Evolutionary conservation across 257 asterid species (phyloP).

Genomic region (Mentha longifolia): DNA sequence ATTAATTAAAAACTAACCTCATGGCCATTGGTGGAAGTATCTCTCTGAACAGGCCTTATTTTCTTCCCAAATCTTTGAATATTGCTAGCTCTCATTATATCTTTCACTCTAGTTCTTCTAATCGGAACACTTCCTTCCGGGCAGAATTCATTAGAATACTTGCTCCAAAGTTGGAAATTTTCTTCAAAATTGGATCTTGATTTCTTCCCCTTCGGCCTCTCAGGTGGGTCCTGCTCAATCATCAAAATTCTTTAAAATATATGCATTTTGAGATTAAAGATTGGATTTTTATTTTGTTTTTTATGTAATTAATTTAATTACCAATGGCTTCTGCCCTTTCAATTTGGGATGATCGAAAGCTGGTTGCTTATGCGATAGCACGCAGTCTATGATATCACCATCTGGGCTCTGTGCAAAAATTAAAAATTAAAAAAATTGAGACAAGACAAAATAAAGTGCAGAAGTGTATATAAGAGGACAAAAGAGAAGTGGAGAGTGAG

Average conservation of each 20-base stretch:
- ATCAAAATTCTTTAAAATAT: not conserved
- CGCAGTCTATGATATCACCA: slow-evolving; percentile 91
- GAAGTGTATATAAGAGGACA: slow-evolving; percentile 20
- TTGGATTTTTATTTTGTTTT: not conserved
- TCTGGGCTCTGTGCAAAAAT: slow-evolving; percentile 77
- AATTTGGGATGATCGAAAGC: slow-evolving; percentile 90
- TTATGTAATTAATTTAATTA: slow-evolving; percentile 21
- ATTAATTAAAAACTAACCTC: slow-evolving; percentile 54
- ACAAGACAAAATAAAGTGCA: slow-evolving; percentile 23
- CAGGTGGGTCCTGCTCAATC: slow-evolving; percentile 71
- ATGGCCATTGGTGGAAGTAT: slow-evolving; percentile 72
- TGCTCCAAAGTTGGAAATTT: slow-evolving; percentile 73
- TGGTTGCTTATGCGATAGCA: slow-evolving; percentile 72
- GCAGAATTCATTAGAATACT: slow-evolving; percentile 63
- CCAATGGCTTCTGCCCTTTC: slow-evolving; percentile 84
- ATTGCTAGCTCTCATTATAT: slow-evolving; percentile 63
- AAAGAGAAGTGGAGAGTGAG: slow-evolving; percentile 8
- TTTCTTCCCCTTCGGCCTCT: slow-evolving; percentile 66
- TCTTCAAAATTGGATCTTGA: slow-evolving; percentile 49
- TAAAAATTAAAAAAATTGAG: not conserved
- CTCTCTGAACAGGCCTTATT: slow-evolving; percentile 58
- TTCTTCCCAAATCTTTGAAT: slow-evolving; percentile 64
- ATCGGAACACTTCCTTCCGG: slow-evolving; percentile 84
- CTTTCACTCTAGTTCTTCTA: slow-evolving; percentile 74
- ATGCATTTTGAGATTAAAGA: not conserved